Evolutionary conservation across 2,329 filamentous ascomycete species (phyloP), one percentile per base, ranked within the genome.

Genomic region (Dactylellina leptospora): DNA sequence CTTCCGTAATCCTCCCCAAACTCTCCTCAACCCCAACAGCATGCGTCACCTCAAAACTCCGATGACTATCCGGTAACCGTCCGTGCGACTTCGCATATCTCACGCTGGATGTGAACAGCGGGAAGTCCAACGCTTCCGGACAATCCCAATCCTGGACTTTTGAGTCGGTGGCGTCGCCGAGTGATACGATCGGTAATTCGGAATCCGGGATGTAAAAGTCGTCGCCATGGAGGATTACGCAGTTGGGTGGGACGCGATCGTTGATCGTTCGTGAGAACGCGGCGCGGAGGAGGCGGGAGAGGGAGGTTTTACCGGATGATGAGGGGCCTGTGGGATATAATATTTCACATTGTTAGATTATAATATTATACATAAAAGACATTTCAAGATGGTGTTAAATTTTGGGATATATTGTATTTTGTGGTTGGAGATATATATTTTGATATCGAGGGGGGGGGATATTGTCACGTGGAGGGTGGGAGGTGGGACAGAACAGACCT

Each of bases 301-400:
- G 85, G 1, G 95, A 97, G 1, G 95, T 97, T 82, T 99, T 99
- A 71, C 95, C 95, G 76, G 90, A 93, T 2, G 90, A 96, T 1
- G 93, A 97, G 74, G 90, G 91, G 62, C 95, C 95, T 38, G 91
- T 96, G 4, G 8, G 1, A 18, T 4, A 10, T n/a, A 4, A 33
- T 18, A 38, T 23, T 18, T 23, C 22, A 5, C 9, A 22, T 40
- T 22, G 18, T 45, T 45, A 45, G 40, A 20, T 23, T 18, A 2
- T 33, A n/a, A 6, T 40, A 9, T 40, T 40, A 40, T n/a, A n/a
- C n/a, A n/a, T n/a, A n/a, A n/a, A n/a, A n/a, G n/a, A n/a, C n/a
- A n/a, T 36, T 2, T 36, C 4, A 36, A 36, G 30, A n/a, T 10
- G 30, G 4, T 36, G 30, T 36, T 36, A 10, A 2, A n/a, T 36